Evolutionary conservation across 1,284 basidiomycete species (phyloP).

Genomic region (Agroathelia rolfsii): DNA sequence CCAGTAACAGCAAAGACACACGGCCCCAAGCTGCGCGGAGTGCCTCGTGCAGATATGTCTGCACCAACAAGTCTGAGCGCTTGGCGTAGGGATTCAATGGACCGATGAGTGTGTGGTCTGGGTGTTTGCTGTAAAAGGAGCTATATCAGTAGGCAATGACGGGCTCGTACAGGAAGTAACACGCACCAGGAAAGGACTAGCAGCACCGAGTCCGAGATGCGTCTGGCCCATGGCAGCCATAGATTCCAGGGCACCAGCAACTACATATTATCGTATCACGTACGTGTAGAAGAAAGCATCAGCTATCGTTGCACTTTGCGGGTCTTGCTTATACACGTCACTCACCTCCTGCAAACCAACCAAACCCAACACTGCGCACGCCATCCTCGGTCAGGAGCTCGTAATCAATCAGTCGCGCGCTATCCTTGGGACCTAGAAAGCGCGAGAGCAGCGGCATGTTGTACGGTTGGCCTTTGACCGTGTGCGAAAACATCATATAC

Average conservation of each 20-base stretch:
- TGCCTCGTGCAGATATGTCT: constrained; percentile 48
- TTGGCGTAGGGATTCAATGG: constrained; percentile 46
- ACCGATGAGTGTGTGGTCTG: constrained; percentile 66
- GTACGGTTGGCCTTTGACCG: constrained; percentile 78
- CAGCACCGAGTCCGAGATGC: constrained; percentile 68
- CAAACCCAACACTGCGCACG: constrained; percentile 79
- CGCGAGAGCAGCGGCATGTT: constrained; percentile 71
- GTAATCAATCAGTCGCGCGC: constrained; percentile 69
- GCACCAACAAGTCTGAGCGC: constrained; percentile 53
- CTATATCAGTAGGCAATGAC: constrained; percentile 1
- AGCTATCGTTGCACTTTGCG: too few species aligned
- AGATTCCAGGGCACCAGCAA: constrained; percentile 78
- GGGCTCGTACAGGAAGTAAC: too few species aligned
- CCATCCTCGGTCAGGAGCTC: constrained; percentile 68
- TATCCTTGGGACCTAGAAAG: constrained; percentile 35
- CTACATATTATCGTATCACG: constrained; percentile 26
- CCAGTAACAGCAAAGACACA: constrained; percentile 79
- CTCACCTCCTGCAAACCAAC: constrained; percentile 80
- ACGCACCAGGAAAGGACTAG: constrained; percentile 74
- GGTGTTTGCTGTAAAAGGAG: constrained; percentile 51
- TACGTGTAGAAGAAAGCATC: constrained; percentile 3
- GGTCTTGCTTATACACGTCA: constrained; percentile 5
- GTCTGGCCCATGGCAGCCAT: constrained; percentile 71
- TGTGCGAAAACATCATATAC: constrained; percentile 86
- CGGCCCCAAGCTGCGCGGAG: constrained; percentile 57